Conservation (phyloP, 148 eudicot genomes). For the Linanthus parryae region DNA sequence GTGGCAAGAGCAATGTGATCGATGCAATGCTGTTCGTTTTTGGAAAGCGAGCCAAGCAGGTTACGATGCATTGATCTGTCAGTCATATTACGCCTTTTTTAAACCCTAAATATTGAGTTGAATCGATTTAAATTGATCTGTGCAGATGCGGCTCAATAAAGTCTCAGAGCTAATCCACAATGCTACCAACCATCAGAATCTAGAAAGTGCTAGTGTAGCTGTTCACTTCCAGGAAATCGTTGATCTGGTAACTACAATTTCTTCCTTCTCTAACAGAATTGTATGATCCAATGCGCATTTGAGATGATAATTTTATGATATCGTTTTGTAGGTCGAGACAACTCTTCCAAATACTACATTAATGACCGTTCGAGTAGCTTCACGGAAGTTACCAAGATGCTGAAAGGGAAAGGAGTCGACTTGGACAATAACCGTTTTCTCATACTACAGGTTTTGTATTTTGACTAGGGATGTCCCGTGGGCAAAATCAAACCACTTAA, state of each 20-base stretch:
- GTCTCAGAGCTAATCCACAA: slow-evolving; percentile 94
- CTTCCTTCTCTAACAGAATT: background rate
- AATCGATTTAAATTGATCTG: slow-evolving; percentile 1
- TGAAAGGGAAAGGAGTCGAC: slow-evolving; percentile 90
- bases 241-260: slow-evolving; percentile 44
- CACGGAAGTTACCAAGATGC: slow-evolving; percentile 73
- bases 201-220: slow-evolving; percentile 82
- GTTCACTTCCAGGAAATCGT: slow-evolving; percentile 90
- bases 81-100: too few species aligned
- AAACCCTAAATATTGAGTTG: background rate
- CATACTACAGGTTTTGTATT: slow-evolving; percentile 69
- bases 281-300: background rate
- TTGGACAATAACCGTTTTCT: slow-evolving; percentile 89
- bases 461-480: too few species aligned
- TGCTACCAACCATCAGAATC: slow-evolving; percentile 78
- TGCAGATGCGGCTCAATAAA: slow-evolving; percentile 91
- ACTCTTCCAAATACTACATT: slow-evolving; percentile 79
- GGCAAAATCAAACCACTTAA: too few species aligned
- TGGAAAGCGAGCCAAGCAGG: slow-evolving; percentile 93
- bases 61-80: too few species aligned
- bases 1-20: slow-evolving; percentile 92
- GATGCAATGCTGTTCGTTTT: slow-evolving; percentile 95
- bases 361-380: slow-evolving; percentile 62
- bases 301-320: slow-evolving; percentile 71
- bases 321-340: slow-evolving; percentile 79